Evolutionary conservation across 257 asterid species (phyloP).

Genomic region (Solanum arcanum): DNA sequence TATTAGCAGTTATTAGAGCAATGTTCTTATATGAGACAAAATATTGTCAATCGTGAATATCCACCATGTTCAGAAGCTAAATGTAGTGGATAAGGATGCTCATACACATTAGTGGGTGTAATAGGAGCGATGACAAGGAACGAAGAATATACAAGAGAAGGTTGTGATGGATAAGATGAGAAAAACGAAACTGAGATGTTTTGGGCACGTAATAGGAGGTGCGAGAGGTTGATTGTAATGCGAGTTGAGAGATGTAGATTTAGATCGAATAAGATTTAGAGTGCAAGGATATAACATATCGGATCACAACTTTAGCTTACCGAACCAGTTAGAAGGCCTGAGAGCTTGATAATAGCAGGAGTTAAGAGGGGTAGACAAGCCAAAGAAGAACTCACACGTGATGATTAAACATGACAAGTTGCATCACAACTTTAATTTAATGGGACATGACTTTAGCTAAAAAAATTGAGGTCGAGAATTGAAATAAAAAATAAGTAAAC

Average conservation of each 20-base stretch:
- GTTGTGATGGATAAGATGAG: not conserved
- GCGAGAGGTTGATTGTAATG: not conserved
- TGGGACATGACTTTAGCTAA: not conserved
- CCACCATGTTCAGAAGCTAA: accelerated
- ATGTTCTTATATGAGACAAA: not conserved
- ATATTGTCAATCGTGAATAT: not conserved
- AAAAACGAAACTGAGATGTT: not conserved
- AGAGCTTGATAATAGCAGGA: not conserved
- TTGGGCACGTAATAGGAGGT: not conserved
- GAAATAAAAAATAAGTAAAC: too few species aligned
- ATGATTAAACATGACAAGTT: not conserved
- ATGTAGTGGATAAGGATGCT: not conserved
- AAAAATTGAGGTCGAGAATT: not conserved
- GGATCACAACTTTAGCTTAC: not conserved
- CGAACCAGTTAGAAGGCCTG: too few species aligned
- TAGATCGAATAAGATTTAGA: accelerated
- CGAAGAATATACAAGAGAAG: not conserved
- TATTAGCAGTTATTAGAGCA: not conserved
- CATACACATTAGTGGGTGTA: not conserved
- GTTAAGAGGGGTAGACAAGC: not conserved
- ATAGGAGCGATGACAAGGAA: not conserved
- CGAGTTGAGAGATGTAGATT: not conserved
- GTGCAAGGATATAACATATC: not conserved
- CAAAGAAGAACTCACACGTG: accelerated
- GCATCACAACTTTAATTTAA: too few species aligned